A percentile compares a stretch with the other conserved stretches of the same genome.
Conservation (phyloP, 73 alveolate genomes). For the Blepharisma stoltei region DNA sequence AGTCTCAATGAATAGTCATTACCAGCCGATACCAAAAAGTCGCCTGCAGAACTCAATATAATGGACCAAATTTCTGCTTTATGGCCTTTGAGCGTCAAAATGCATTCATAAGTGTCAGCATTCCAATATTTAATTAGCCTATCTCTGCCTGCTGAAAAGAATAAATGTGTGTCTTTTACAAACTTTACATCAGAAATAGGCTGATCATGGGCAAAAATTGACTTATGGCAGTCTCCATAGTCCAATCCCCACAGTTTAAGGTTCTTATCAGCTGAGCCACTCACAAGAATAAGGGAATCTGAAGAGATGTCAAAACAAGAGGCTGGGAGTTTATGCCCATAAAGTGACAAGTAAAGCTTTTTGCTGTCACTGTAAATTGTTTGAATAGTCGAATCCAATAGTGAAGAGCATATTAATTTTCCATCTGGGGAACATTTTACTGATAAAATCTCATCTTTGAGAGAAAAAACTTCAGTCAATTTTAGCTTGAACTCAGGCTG, state of each 20-base stretch:
- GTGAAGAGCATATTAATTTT: slow-evolving; percentile 74
- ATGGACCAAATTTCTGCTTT: slow-evolving; percentile 75
- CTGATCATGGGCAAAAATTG: slow-evolving; percentile 83
- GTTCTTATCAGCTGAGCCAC: slow-evolving; percentile 89
- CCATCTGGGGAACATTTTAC: slow-evolving; percentile 70
- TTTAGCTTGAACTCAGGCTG: slow-evolving; percentile 29
- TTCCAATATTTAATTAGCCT: slow-evolving; percentile 77
- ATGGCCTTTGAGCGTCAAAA: slow-evolving; percentile 70
- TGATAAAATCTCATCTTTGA: slow-evolving; percentile 43
- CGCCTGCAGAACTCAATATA: slow-evolving; percentile 76
- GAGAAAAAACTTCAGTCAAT: slow-evolving; percentile 29
- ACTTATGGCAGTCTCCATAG: slow-evolving; percentile 91
- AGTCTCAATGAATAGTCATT: slow-evolving; percentile 75
- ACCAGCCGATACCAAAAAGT: slow-evolving; percentile 67
- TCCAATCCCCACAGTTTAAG: slow-evolving; percentile 96
- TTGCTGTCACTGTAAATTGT: slow-evolving; percentile 66
- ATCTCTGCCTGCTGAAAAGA: slow-evolving; percentile 83
- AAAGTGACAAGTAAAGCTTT: slow-evolving; percentile 81
- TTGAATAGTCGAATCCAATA: slow-evolving; percentile 82
- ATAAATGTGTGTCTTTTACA: slow-evolving; percentile 86
- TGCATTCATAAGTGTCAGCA: slow-evolving; percentile 80
- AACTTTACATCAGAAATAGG: slow-evolving; percentile 76
- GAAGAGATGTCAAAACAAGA: slow-evolving; percentile 78
- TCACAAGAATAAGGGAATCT: slow-evolving; percentile 73
- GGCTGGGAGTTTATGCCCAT: slow-evolving; percentile 92